Conservation (phyloP, 2,329 filamentous ascomycete genomes). For the Amauroascus niger region DNA sequence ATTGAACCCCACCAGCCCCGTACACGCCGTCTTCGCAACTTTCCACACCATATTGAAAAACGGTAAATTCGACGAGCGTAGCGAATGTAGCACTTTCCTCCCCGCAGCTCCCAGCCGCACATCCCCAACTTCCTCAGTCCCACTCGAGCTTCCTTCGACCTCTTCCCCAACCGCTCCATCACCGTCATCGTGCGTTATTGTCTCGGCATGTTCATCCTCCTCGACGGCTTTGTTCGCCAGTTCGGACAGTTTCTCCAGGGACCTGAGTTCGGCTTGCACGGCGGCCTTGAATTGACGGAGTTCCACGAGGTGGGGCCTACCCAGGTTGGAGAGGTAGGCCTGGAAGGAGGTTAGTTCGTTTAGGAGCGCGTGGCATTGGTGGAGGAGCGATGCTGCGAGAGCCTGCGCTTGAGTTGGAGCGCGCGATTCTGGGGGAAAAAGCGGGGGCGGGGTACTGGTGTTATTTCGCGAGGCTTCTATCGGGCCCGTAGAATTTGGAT, state of each 20-base stretch:
- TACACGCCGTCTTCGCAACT: conserved; percentile 47
- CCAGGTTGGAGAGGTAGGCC: conserved; percentile 31
- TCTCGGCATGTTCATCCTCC: conserved; percentile 18
- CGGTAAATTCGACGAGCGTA: conserved; percentile 56
- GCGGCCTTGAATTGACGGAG: conserved; percentile 42
- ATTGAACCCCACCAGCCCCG: conserved; percentile 48
- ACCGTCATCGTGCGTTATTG: background rate
- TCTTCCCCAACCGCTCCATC: conserved; percentile 17
- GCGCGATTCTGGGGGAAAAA: background rate
- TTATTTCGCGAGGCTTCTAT: background rate
- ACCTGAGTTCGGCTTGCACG: conserved; percentile 41
- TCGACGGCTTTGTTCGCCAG: conserved; percentile 19
- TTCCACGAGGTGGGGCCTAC: conserved; percentile 42
- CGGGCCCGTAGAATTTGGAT: background rate
- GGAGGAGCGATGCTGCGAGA: conserved; percentile 27
- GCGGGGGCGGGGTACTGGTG: background rate
- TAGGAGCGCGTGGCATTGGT: conserved; percentile 36
- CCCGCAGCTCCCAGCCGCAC: conserved; percentile 19
- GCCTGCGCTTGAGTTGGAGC: background rate
- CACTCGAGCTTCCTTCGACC: conserved; percentile 20
- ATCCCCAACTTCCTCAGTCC: background rate
- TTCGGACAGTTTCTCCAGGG: conserved; percentile 36
- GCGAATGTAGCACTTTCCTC: conserved; percentile 42
- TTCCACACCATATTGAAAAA: conserved; percentile 57
- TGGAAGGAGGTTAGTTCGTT: conserved; percentile 40